phyloP scores from a whole-genome alignment of 2,329 filamentous ascomycete genomes.

The Penicillium sclerotiorum region DNA sequence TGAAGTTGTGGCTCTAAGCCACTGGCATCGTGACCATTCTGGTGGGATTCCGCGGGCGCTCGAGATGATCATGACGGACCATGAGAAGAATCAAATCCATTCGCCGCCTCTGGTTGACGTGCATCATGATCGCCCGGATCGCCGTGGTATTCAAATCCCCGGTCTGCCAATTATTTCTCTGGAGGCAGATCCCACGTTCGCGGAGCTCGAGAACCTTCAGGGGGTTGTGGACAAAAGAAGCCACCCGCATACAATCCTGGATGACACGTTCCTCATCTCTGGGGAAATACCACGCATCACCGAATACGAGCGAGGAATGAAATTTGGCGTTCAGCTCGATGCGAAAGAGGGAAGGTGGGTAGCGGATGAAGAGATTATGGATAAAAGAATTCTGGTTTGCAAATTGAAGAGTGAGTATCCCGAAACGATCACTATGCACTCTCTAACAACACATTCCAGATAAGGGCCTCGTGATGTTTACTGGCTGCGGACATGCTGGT shows the following conservation, averaged over 20 bases:
- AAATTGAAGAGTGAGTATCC: background rate
- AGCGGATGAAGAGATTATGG: background rate
- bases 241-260: background rate
- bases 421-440: background rate
- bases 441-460: background rate
- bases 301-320: background rate
- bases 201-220: background rate
- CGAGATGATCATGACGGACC: background rate
- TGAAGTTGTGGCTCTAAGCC: background rate
- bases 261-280: background rate
- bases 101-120: background rate
- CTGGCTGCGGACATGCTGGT: background rate
- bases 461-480: background rate
- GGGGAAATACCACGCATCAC: background rate
- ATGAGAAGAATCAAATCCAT: background rate
- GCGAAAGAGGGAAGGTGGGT: background rate
- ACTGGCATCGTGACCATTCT: background rate
- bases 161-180: background rate
- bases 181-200: background rate
- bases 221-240: background rate
- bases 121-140: background rate
- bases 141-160: background rate
- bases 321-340: background rate
- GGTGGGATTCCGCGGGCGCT: background rate
- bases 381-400: background rate